A percentile compares a stretch with the other conserved stretches of the same genome.
Conservation (phyloP, 768 basidiomycete species). For the Psilocybe cyanescens region DNA sequence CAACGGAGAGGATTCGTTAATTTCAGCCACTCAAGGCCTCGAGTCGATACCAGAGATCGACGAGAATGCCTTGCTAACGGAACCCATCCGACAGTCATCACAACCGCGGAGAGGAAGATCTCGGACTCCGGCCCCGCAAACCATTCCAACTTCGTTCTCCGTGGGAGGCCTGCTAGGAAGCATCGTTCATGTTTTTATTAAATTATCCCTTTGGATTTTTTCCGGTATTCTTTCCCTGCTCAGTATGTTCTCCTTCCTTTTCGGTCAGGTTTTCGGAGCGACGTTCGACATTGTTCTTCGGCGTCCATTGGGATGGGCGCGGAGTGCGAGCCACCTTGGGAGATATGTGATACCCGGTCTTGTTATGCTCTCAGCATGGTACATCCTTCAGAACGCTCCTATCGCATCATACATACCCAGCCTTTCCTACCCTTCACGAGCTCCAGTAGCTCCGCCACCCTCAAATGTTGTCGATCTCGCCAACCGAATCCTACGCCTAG, state of each 20-base stretch:
- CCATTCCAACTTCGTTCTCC: slow-evolving; percentile 31
- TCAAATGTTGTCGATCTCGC: slow-evolving; percentile 70
- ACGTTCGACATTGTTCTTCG: slow-evolving; percentile 49
- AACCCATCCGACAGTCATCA: slow-evolving; percentile 21
- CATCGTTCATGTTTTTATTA: slow-evolving; percentile 35
- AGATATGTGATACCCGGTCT: slow-evolving; percentile 48
- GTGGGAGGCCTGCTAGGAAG: slow-evolving; percentile 49
- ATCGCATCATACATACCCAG: slow-evolving; percentile 36
- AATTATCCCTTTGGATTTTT: slow-evolving; percentile 24
- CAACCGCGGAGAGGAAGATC: slow-evolving; percentile 30
- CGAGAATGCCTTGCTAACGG: slow-evolving; percentile 40
- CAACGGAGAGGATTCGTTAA: slow-evolving; percentile 40
- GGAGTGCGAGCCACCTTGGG: slow-evolving; percentile 33
- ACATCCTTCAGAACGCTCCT: slow-evolving; percentile 41
- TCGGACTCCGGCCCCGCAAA: slow-evolving; percentile 34
- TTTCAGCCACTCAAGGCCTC: slow-evolving; percentile 55
- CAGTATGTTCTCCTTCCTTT: slow-evolving; percentile 40
- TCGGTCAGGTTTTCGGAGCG: slow-evolving; percentile 54
- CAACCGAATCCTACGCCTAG: slow-evolving; percentile 63
- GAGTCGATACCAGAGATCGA: slow-evolving; percentile 70
- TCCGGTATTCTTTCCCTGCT: slow-evolving; percentile 33
- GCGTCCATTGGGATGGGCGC: slow-evolving; percentile 48
- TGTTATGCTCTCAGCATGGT: slow-evolving; percentile 49
- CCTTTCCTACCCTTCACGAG: slow-evolving; percentile 27
- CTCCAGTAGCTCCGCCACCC: slow-evolving; percentile 49